phyloP scores from a whole-genome alignment of 1,284 basidiomycete genomes.

The Flammula alnicola region DNA sequence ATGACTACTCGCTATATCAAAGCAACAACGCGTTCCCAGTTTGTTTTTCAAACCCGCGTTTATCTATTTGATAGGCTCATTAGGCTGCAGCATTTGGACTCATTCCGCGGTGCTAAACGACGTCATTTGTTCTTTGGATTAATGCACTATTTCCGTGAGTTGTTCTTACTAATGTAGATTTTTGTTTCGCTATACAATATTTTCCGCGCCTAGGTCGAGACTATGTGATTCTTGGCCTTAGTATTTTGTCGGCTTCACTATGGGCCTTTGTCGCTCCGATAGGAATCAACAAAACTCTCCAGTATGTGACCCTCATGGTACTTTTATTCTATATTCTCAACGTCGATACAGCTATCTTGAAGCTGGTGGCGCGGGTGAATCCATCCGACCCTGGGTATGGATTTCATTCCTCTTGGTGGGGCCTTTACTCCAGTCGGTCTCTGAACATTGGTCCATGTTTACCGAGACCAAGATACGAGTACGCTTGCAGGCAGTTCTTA shows the following conservation, averaged over 20 bases:
- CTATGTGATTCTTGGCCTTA: conserved; percentile 32
- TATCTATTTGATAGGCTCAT: background rate
- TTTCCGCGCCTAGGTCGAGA: conserved; percentile 47
- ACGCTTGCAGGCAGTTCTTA: background rate
- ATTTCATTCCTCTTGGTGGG: background rate
- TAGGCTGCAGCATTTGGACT: conserved; percentile 44
- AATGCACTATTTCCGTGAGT: conserved; percentile 24
- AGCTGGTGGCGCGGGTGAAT: background rate
- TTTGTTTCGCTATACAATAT: conserved; percentile 1
- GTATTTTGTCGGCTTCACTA: too few relatives aligned
- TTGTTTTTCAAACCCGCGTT: conserved; percentile 12
- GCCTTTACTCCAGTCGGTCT: background rate
- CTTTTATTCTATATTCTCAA: background rate
- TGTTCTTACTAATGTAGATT: conserved; percentile 12
- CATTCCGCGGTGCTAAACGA: conserved; percentile 29
- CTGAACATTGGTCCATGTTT: conserved; percentile 1
- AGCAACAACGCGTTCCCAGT: conserved; percentile 43
- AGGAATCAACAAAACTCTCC: conserved; percentile 11
- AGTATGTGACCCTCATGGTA: conserved; percentile 3
- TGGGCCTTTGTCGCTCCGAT: conserved; percentile 8
- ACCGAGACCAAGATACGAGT: background rate
- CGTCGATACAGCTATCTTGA: conserved; percentile 56
- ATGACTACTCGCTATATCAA: conserved; percentile 48
- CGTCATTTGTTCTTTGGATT: conserved; percentile 32
- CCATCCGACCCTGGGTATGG: background rate